These are phyloP conservation scores for Komagataella pseudopastoris DNA, from an alignment of 805 yeast genomes.

Conservation along the genomic window DNA sequence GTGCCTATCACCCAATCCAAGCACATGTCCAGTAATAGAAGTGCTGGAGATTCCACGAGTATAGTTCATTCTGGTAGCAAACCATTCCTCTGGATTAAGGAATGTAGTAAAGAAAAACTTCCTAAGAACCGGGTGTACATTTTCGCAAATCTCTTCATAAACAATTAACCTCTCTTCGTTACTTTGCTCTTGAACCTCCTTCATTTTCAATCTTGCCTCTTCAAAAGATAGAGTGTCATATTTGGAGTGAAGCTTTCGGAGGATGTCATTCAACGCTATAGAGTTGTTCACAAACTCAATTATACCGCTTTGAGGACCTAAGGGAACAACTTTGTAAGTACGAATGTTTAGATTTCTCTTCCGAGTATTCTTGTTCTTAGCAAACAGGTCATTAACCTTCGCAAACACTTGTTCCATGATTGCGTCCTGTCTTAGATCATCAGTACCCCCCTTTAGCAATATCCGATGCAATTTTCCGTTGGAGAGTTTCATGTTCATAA, in stretches of 20 bases:
- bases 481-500: slow-evolving; percentile 37
- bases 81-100: slow-evolving; percentile 63
- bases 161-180: slow-evolving; percentile 26
- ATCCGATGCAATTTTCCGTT: slow-evolving; percentile 48
- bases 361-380: slow-evolving; percentile 38
- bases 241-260: slow-evolving; percentile 47
- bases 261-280: slow-evolving; percentile 51
- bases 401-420: slow-evolving; percentile 96
- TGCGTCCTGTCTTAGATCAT: slow-evolving; percentile 90
- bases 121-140: slow-evolving; percentile 55
- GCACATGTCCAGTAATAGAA: slow-evolving; percentile 75
- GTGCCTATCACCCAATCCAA: slow-evolving; percentile 94
- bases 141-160: slow-evolving; percentile 31
- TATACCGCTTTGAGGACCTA: slow-evolving; percentile 79
- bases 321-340: slow-evolving; percentile 82
- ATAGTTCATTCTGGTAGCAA: slow-evolving; percentile 45
- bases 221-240: slow-evolving; percentile 33
- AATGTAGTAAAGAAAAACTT: slow-evolving; percentile 59
- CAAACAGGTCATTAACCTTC: slow-evolving; percentile 62
- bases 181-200: slow-evolving; percentile 33
- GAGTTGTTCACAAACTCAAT: slow-evolving; percentile 84
- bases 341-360: slow-evolving; percentile 49
- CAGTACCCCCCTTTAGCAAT: slow-evolving; percentile 74
- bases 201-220: slow-evolving; percentile 55
- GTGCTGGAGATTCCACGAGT: slow-evolving; percentile 71